Percentiles rank a stretch among this genome's conserved stretches.
These are phyloP conservation scores for Pythium rishiriense DNA, from an alignment of 352 stramenopile genomes.

Conservation along the genomic window DNA sequence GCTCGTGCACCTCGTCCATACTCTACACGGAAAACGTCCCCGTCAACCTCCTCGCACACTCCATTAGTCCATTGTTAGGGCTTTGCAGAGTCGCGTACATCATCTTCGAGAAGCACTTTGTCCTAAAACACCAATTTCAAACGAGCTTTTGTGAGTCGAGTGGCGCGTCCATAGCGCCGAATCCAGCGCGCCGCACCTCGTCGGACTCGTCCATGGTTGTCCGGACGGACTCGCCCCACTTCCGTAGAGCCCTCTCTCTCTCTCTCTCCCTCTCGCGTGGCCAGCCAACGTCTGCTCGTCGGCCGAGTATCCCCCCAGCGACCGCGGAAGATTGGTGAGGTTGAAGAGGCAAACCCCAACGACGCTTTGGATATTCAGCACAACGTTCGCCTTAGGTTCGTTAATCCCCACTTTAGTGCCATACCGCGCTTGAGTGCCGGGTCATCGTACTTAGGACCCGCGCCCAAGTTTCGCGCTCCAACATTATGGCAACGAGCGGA, in stretches of 20 bases:
- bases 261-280: too few relatives aligned
- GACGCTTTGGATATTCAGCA: slow-evolving; percentile 25
- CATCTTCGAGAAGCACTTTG: slow-evolving; percentile 44
- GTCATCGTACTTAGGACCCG: slow-evolving; percentile 11
- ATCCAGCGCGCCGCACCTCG: slow-evolving; percentile 25
- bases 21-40: slow-evolving; percentile 48
- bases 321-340: background rate
- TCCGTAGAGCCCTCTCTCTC: too few relatives aligned
- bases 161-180: background rate
- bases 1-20: slow-evolving; percentile 76
- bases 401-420: slow-evolving; percentile 3
- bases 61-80: background rate
- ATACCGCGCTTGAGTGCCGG: slow-evolving; percentile 10
- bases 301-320: background rate
- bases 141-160: too few relatives aligned
- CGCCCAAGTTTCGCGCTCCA: background rate
- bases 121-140: slow-evolving; percentile 33
- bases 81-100: slow-evolving; percentile 27
- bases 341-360: slow-evolving; percentile 19
- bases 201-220: slow-evolving; percentile 55
- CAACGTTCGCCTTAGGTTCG: slow-evolving; percentile 20
- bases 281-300: too few relatives aligned
- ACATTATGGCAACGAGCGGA: background rate
- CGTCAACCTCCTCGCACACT: too few relatives aligned
- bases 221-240: background rate